Evolutionary conservation across 352 stramenopile species (phyloP), one percentile per base, ranked within the genome.

Genomic region (Pilasporangium apinafurcum): DNA sequence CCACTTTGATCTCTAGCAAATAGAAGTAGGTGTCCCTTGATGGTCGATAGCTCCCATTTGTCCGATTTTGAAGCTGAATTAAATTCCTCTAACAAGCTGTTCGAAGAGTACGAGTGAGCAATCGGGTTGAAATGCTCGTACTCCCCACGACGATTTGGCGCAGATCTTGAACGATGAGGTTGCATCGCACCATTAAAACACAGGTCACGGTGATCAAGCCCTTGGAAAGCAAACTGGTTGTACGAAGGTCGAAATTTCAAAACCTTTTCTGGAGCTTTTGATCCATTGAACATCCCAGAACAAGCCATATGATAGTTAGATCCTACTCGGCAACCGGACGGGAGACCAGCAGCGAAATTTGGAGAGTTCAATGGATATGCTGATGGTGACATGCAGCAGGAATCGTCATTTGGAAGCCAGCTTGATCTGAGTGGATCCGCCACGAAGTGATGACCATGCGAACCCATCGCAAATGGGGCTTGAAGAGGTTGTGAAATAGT

Each of bases 1-100:
- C 86, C 86, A 37, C 68, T 67, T 52, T 94, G 80, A 45, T 96
- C 86, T 38, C 85, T 83, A 7, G 86, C 78, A 41, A 96, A 95
- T 52, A 88, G 48, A 14, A 91, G 62, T 16, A 96, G 55, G 55
- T 95, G 83, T 3, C 86, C 86, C 49, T 83, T 80, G 46, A 95
- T 90, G 17, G 70, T 66, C 5, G 59, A 60, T 26, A 95, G 51
- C 44, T 83, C 82, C 81, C 81, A 92, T 59, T 88, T 90, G 41
- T 89, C 79, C 31, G 72, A 61, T 53, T 87, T 92, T 0, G 64
- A 53, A 5, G 65, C 49, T 18, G 57, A 66, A 40, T 78, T 86
- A 36, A 95, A 91, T 37, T 95, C 83, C 46, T 93, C 77, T 13
- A 95, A 49, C 9, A 95, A 62, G 35, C 57, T 86, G 40, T 68